These are phyloP conservation scores for Oryza officinalis DNA, from an alignment of 176 grass and related monocot species.

Conservation along the genomic window DNA sequence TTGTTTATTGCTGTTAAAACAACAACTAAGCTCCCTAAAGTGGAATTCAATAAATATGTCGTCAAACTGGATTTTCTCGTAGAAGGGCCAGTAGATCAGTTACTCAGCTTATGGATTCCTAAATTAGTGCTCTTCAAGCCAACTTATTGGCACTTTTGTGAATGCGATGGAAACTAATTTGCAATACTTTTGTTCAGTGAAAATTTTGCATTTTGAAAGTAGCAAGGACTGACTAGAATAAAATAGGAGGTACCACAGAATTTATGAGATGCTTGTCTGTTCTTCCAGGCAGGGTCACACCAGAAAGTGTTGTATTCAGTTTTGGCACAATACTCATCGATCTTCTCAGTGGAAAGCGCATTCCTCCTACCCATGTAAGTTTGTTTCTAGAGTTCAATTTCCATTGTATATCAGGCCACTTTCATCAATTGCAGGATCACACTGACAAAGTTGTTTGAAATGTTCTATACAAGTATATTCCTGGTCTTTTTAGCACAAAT, in stretches of 20 bases:
- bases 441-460: background rate
- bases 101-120: background rate
- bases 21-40: background rate
- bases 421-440: constrained; percentile 6
- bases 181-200: background rate
- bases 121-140: background rate
- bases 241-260: background rate
- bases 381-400: constrained; percentile 2
- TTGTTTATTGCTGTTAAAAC: background rate
- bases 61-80: background rate
- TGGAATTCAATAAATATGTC: constrained; percentile 3
- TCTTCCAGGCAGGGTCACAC: constrained; percentile 86
- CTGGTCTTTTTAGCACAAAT: constrained; percentile 5
- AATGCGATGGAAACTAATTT: background rate
- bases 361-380: constrained; percentile 94
- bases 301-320: constrained; percentile 95
- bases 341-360: constrained; percentile 90
- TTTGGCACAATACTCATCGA: constrained; percentile 93
- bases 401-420: background rate
- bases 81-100: background rate
- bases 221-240: background rate
- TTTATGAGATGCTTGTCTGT: constrained; percentile 9
- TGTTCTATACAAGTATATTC: background rate
- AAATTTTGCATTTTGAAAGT: constrained; percentile 6
- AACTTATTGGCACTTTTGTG: background rate